Evolutionary conservation across 352 stramenopile species (phyloP).

Genomic region (Pythium rishiriense): DNA sequence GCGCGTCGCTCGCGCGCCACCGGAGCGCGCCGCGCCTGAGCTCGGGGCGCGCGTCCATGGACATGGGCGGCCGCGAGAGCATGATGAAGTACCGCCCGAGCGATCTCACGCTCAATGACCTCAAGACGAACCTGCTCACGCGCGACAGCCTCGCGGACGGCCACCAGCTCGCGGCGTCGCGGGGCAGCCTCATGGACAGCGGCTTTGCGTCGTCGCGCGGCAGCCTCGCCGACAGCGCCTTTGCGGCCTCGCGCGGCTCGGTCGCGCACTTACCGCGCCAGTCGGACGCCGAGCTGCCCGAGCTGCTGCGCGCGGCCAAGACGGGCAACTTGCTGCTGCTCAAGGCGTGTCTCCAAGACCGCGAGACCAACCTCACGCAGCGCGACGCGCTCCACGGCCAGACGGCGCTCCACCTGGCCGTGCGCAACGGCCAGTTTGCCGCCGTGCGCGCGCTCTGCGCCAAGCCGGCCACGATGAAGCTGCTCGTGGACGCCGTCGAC

Average conservation of each 20-base stretch:
- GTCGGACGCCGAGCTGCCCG: constrained; percentile 57
- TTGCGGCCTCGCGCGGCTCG: constrained; percentile 9
- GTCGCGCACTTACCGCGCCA: constrained; percentile 39
- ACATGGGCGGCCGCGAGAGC: constrained; percentile 44
- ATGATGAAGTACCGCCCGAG: constrained; percentile 77
- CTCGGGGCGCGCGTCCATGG: constrained; percentile 16
- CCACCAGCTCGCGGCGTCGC: background rate
- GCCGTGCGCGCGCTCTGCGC: constrained; percentile 70
- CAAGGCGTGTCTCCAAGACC: constrained; percentile 54
- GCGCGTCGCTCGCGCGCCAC: constrained; percentile 9
- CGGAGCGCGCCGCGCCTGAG: constrained; percentile 13
- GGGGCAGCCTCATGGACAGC: constrained; percentile 2
- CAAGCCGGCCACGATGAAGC: constrained; percentile 42
- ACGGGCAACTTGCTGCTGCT: constrained; percentile 63
- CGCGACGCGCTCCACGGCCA: constrained; percentile 74
- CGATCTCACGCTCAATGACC: constrained; percentile 51
- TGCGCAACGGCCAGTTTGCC: constrained; percentile 78
- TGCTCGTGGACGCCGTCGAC: constrained; percentile 74
- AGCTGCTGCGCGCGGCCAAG: constrained; percentile 66
- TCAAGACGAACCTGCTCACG: constrained; percentile 43
- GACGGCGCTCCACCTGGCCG: constrained; percentile 76
- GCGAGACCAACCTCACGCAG: constrained; percentile 57
- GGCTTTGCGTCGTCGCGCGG: background rate
- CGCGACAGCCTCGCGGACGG: constrained; percentile 55
- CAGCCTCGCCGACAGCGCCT: background rate